Conservation (phyloP, 2,329 filamentous ascomycete species). For the Diaporthe ilicicola region DNA sequence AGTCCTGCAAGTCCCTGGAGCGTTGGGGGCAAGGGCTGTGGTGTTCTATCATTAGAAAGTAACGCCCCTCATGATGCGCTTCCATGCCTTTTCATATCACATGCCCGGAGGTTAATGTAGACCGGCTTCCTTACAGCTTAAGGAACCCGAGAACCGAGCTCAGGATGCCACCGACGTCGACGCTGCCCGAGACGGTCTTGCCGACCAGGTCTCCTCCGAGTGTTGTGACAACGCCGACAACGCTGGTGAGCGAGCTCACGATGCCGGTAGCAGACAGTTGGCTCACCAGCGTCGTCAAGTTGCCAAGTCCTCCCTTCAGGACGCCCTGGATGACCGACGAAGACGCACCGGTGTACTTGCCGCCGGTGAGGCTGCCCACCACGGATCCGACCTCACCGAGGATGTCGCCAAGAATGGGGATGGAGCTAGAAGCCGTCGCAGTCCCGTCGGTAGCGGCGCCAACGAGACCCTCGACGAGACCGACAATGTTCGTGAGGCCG, state of each 20-base stretch:
- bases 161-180: constrained; percentile 11
- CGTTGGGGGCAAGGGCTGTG: background rate
- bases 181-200: background rate
- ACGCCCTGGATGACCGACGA: constrained; percentile 11
- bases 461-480: background rate
- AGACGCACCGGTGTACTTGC: constrained; percentile 1
- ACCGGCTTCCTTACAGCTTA: background rate
- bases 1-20: constrained; percentile 4
- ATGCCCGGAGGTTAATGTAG: background rate
- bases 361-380: constrained; percentile 8
- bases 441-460: background rate
- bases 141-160: constrained; percentile 13
- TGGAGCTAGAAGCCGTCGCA: constrained; percentile 1
- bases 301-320: constrained; percentile 14
- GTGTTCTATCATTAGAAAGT: background rate
- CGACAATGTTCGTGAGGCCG: constrained; percentile 14
- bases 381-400: constrained; percentile 12
- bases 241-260: constrained; percentile 3
- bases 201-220: constrained; percentile 13
- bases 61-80: background rate
- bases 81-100: constrained; percentile 3
- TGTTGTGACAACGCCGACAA: constrained; percentile 6
- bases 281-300: background rate
- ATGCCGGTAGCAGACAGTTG: background rate
- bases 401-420: constrained; percentile 17